These are phyloP conservation scores for Solanum acaule DNA, from an alignment of 257 asterid species.

Conservation along the genomic window DNA sequence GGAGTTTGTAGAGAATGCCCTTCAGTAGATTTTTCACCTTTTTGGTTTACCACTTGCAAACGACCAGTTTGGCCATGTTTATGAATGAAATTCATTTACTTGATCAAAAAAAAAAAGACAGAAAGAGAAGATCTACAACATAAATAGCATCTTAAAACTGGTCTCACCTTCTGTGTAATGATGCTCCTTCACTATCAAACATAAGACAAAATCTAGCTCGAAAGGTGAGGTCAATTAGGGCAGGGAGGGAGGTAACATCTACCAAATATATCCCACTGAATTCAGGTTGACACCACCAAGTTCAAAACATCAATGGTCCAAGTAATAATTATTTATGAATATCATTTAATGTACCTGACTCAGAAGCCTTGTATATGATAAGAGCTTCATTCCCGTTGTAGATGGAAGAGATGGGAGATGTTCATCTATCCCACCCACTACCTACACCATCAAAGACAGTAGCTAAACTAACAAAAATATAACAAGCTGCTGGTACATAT, in stretches of 20 bases:
- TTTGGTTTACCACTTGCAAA: not conserved
- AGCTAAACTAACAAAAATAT: not conserved
- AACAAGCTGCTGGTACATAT: not conserved
- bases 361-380: slow-evolving; percentile 62
- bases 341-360: slow-evolving; percentile 47
- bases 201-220: not conserved
- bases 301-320: not conserved
- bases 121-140: not conserved
- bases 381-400: slow-evolving; percentile 50
- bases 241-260: not conserved
- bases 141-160: not conserved
- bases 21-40: not conserved
- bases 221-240: not conserved
- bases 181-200: not conserved
- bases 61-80: not conserved
- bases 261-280: not conserved
- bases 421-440: slow-evolving; percentile 83
- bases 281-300: not conserved
- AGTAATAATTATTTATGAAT: not conserved
- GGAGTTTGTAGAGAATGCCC: not conserved
- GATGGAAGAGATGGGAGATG: slow-evolving; percentile 92
- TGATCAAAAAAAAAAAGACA: not conserved
- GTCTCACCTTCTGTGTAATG: not conserved
- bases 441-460: slow-evolving; percentile 35
- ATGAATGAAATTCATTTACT: not conserved